phyloP scores from a whole-genome alignment of 495 filamentous ascomycete species.

The Monascus purpureus region DNA sequence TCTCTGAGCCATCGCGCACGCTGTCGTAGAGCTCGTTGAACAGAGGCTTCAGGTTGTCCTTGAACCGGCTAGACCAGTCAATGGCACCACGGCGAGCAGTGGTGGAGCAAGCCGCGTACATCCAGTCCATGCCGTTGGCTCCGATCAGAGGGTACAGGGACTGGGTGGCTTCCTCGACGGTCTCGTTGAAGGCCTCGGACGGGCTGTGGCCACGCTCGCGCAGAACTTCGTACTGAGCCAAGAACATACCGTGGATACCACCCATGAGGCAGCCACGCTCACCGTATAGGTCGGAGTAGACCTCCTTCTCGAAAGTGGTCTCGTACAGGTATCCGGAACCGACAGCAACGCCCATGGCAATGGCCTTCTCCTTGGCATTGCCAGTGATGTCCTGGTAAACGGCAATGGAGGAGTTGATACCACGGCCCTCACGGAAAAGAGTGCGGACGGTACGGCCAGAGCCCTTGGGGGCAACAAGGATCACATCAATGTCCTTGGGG shows the following conservation, averaged over 20 bases:
- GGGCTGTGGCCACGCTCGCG: conserved; percentile 95
- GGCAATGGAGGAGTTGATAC: conserved; percentile 98
- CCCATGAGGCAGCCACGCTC: conserved; percentile 99
- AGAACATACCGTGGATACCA: conserved; percentile 99
- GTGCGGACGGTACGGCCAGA: conserved; percentile 96
- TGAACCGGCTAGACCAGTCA: conserved; percentile 93
- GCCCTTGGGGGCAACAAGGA: conserved; percentile 97
- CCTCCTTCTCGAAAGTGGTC: conserved; percentile 99
- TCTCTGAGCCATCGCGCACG: conserved; percentile 81
- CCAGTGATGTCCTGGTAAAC: conserved; percentile 98
- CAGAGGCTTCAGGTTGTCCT: conserved; percentile 91
- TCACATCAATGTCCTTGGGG: conserved; percentile 89
- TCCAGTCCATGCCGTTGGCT: conserved; percentile 98
- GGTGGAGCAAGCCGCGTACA: conserved; percentile 99
- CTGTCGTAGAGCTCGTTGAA: conserved; percentile 93
- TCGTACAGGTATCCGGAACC: conserved; percentile 98
- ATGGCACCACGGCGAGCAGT: conserved; percentile 96
- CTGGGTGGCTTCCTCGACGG: conserved; percentile 98
- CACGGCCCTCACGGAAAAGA: conserved; percentile 93
- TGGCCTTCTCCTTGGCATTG: conserved; percentile 94
- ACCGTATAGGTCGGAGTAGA: conserved; percentile 97
- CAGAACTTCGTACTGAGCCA: conserved; percentile 99
- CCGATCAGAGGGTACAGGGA: conserved; percentile 94
- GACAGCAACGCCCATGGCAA: conserved; percentile 92
- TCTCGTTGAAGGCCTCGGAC: conserved; percentile 99